Base-by-base conservation (phyloP, 2,329 filamentous ascomycete genomes). In the Aureobasidium uvarum region DNA sequence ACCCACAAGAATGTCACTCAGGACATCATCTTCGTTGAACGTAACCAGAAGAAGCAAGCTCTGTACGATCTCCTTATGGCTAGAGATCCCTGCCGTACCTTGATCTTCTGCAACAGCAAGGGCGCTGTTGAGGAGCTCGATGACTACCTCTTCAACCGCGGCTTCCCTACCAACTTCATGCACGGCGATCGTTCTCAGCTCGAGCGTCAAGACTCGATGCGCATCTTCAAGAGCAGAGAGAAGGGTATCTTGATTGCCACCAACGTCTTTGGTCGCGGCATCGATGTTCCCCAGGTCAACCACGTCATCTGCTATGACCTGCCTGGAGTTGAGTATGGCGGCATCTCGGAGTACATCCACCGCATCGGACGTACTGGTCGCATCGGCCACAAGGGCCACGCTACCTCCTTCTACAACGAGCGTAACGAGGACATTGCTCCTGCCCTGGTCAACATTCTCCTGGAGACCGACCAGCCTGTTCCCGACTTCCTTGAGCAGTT, bases 301-400 rank as follows among this genome's bases (percentile, higher is more conserved):
- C 92, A 96, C 69, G 90, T 99, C 67, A 89, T 99, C 83, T 98
- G 99, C 78, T 98, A 88, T 71, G 93, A 98, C 67, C 81, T 98
- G 1, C 94, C 94, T 0, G 86, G 83, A 5, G 78, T 82, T 50
- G 81, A 86, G 0, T 84, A 94, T 70, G 92, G 92, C n/a, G 94
- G 93, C 2, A 96, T 97, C 65, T 87, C 91, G 56, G 95, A 98
- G 75, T 99, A 98, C 71, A 87, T 90, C 31, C 95, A 99, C 74
- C 91, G 95, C 14, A 98, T 98, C 74, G 95, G 95, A 68, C 93
- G 95, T 67, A 99, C 95, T 70, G 95, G 91, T 64, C 91, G 95
- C 62, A 97, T 97, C 73, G 95, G 95, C 2, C 90, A 96, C 70
- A 83, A 85, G 51, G 95, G 95, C 20, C 79, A 92, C 5, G 93